Evolutionary conservation across 306 rosid species (phyloP), one percentile per base, ranked within the genome.

Genomic region (Pueraria montana): DNA sequence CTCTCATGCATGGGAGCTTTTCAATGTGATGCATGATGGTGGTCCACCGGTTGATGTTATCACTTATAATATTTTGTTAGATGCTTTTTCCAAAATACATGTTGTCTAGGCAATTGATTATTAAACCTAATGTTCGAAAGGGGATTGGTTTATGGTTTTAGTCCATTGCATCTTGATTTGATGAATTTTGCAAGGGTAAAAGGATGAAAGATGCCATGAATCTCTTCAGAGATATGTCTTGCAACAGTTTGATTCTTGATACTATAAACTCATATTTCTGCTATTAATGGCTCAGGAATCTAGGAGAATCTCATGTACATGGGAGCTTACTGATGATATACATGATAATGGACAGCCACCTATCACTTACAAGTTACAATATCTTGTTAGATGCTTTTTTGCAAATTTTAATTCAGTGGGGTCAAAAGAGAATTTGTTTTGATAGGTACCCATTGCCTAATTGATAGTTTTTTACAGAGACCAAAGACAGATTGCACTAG

Each of bases 51-150:
- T 70, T 17, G 13, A 80, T 66, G 20, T 45, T 56, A 53, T 76
- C 53, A 82, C 78, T 55, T 82, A 67, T 68, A 82, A 82, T 82
- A 61, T 50, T n/a, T 83, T 83, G 30, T 77, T 83, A 69, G 79
- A 61, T 69, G 82, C 67, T 16, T 61, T 83, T 59, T 32, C 49
- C 66, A 77, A 83, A 70, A 46, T 18, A 27, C 82, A 36, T 77
- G 58, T 34, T 11, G n/a, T 52, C 58, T 58, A 68, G 65, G 78
- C 21, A 56, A 56, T 26, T 76, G 71, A 49, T 73, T 21, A 14
- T 49, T 62, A 43, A 38, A 71, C 27, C 76, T 72, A 50, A 72
- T 46, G 11, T 62, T 72, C 0, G 14, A 59, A 26, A 58, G 16
- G 40, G 50, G 30, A 14, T 58, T 24, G 24, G 21, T 59, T 48